Percentiles rank a stretch among this genome's conserved stretches.
These are phyloP conservation scores for Fusarium sp. DNA, from an alignment of 2,329 filamentous ascomycete species.

Conservation along the genomic window DNA sequence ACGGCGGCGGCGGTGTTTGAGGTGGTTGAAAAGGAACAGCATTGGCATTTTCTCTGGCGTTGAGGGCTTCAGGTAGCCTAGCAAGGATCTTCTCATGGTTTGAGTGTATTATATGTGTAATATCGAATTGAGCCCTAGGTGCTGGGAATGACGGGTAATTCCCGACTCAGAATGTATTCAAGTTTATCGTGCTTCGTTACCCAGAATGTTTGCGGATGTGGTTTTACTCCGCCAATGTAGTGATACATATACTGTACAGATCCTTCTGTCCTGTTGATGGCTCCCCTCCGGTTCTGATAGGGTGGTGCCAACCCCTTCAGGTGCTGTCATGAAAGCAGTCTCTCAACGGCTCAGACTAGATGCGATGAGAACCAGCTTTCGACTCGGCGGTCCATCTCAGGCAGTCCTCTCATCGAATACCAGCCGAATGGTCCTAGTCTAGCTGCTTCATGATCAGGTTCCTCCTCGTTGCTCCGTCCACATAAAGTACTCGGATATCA, in stretches of 20 bases:
- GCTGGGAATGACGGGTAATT: conserved; percentile 2
- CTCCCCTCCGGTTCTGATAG: not conserved
- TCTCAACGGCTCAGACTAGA: too few species aligned
- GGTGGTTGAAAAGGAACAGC: conserved; percentile 2
- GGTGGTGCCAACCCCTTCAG: not conserved
- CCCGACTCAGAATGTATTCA: conserved; percentile 30
- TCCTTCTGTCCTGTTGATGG: not conserved
- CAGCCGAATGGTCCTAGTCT: not conserved
- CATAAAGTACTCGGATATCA: conserved; percentile 8
- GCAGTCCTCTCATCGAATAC: not conserved
- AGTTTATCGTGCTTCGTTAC: not conserved
- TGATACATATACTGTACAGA: conserved; percentile 26
- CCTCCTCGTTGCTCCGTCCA: not conserved
- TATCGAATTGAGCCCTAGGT: conserved; percentile 8
- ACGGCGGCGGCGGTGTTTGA: conserved; percentile 9
- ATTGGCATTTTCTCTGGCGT: conserved; percentile 35
- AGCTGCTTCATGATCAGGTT: not conserved
- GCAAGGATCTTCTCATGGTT: conserved; percentile 13
- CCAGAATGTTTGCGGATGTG: not conserved
- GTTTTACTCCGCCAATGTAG: not conserved
- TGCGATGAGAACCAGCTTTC: not conserved
- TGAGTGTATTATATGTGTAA: conserved; percentile 35
- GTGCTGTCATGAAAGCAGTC: not conserved
- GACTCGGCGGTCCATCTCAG: not conserved
- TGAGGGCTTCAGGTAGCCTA: conserved; percentile 27